Conservation (phyloP, 495 filamentous ascomycete species). For the Penicillium herquei region DNA sequence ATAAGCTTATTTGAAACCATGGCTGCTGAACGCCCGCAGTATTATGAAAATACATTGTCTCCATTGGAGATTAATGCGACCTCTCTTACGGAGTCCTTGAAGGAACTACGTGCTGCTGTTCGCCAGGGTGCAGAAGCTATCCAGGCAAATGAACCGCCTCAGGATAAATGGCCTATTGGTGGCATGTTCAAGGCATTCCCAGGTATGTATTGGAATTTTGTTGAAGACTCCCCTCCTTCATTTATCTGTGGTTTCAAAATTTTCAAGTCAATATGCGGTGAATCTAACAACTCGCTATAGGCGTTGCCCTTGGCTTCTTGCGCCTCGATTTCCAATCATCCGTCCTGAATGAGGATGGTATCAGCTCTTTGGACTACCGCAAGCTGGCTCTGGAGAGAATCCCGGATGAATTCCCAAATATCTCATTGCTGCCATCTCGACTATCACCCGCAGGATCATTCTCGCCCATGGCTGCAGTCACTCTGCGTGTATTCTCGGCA, state of each 20-base stretch:
- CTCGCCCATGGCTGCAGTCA: constrained; percentile 28
- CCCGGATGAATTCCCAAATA: constrained; percentile 23
- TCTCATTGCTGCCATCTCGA: constrained; percentile 26
- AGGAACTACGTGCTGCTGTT: constrained; percentile 30
- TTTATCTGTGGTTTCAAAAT: not conserved
- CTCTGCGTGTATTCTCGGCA: constrained; percentile 24
- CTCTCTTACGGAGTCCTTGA: constrained; percentile 17
- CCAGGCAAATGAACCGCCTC: constrained; percentile 20
- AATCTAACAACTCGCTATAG: constrained; percentile 18
- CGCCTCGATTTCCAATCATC: constrained; percentile 36
- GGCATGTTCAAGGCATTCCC: constrained; percentile 32
- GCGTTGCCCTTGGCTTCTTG: constrained; percentile 36
- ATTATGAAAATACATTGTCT: constrained; percentile 23
- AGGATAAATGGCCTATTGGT: constrained; percentile 21
- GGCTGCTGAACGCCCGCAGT: constrained; percentile 26
- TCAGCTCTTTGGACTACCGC: constrained; percentile 21
- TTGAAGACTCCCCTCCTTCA: not conserved
- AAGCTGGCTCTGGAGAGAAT: constrained; percentile 31
- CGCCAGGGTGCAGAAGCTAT: constrained; percentile 28
- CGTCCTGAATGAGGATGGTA: constrained; percentile 12
- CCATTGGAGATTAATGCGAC: constrained; percentile 13
- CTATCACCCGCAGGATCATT: constrained; percentile 33
- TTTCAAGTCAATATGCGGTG: not conserved
- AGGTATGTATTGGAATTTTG: constrained; percentile 19
- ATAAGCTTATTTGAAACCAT: constrained; percentile 10